Evolutionary conservation across 2,329 filamentous ascomycete species (phyloP), one percentile per base, ranked within the genome.

Genomic region (Fusarium secorum): DNA sequence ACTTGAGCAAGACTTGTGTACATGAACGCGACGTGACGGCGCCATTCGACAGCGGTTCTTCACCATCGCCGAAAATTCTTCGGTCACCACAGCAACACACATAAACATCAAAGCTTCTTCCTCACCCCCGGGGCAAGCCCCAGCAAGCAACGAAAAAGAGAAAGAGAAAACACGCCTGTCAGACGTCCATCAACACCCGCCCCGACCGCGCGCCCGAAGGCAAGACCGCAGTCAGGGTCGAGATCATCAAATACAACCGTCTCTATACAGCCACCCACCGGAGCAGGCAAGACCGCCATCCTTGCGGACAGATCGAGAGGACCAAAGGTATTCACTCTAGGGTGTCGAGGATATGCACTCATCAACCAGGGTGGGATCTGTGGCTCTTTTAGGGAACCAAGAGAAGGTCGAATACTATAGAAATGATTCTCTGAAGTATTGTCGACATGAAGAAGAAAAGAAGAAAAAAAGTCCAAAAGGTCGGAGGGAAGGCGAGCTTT

Each of bases 321-420:
- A 75, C 74, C 74, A 66, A 53, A 22, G 60, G 72, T 75, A 75
- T 75, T 75, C 74, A 75, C 74, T 75, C 74, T 75, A 73, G 74
- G 74, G 91, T 85, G 87, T 87, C 90, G 93, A 93, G 92, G 93
- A 93, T 91, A 88, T 93, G 78, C 78, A 84, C 41, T 75, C 74
- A 75, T 75, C 74, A 75, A 75, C 74, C 74, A 75, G 74, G 73
- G 90, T 95, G 89, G 90, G 90, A 89, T 94, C 91, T 95, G 92
- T 94, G 89, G 93, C 94, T 97, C 87, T 87, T 92, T 88, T 94
- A 88, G 89, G 90, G 89, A 95, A 91, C 90, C 93, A 91, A 96
- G 93, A 93, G 90, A 88, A 87, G 88, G 92, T 94, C 90, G 90
- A 93, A 88, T 91, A 95, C 94, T 97, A 94, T 95, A 97, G 92